Evolutionary conservation across 2,329 filamentous ascomycete genomes (phyloP).

Genomic region (Fusarium xylarioides): DNA sequence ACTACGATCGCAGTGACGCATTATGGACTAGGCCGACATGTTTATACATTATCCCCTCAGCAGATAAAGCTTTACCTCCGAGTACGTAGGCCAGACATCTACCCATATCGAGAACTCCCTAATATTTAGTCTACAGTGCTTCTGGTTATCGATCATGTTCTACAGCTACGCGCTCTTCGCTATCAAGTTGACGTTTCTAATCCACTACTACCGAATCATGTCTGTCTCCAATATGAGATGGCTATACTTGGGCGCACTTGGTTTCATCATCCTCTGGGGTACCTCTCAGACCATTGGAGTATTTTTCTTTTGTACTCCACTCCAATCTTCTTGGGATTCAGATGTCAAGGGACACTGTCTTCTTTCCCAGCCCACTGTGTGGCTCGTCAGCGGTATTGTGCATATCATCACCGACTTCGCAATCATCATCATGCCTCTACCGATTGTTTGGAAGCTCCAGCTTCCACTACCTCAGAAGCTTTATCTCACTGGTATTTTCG

Average conservation of each 20-base stretch:
- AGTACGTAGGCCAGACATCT: not conserved
- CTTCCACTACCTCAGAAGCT: constrained; percentile 17
- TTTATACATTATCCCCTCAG: not conserved
- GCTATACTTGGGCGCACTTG: not conserved
- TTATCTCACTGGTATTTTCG: constrained; percentile 18
- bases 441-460: constrained; percentile 20
- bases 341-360: constrained; percentile 12
- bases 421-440: constrained; percentile 25
- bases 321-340: constrained; percentile 22
- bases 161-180: constrained; percentile 5
- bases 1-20: constrained; percentile 14
- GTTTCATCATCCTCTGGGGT: not conserved
- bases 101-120: accelerated
- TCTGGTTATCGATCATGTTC: constrained; percentile 32
- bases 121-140: not conserved
- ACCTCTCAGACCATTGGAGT: not conserved
- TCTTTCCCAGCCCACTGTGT: not conserved
- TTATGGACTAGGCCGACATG: constrained; percentile 29
- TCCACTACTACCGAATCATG: constrained; percentile 35
- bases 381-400: constrained; percentile 14
- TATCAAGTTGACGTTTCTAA: constrained; percentile 26
- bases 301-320: not conserved
- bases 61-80: not conserved
- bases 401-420: constrained; percentile 27
- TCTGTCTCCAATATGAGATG: constrained; percentile 16